Evolutionary conservation across 176 grass and related monocot genomes (phyloP), one percentile per base, ranked within the genome.

Genomic region (Coix lacrymajobi): DNA sequence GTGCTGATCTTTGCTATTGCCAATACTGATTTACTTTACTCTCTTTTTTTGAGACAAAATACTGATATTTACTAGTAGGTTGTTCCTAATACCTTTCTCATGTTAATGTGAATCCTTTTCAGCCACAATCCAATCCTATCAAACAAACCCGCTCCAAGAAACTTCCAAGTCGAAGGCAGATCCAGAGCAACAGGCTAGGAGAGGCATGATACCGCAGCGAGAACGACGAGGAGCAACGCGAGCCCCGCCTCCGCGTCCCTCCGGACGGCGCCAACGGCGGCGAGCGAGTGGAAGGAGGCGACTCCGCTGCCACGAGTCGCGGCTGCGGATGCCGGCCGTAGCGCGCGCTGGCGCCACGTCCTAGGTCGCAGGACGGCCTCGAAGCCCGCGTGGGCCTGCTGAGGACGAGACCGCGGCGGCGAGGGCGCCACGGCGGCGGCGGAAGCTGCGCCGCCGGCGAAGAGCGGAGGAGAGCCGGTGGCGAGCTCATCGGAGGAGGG

Each of bases 231-330:
- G 28, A 84, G 44, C 17, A 83, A 52, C 11, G 86, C 26, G 45
- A 84, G 80, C 80, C 80, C 81, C 34, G 58, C 34, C 66, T 54
- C 43, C 26, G 80, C 80, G 26, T 83, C 80, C 61, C 80, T 62
- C 66, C 12, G 67, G 28, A 66, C 34, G 20, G 17, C 52, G 11
- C 62, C 8, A 37, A 8, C 17, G 51, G 74, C 41, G 66, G 75
- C 10, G 16, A 70, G 41, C 78, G 86, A 28, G 80, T 57, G 3
- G 75, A 66, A 54, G 80, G 80, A 14, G 67, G 80, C 58, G 84
- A 73, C 80, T 72, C 33, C 43, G 43, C 56, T 13, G 79, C 65
- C 74, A 83, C 79, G 20, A 78, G 79, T n/a, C 60, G 41, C 4
- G 13, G 24, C 52, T 15, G 58, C 62, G 10, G 54, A 54, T 5